These are phyloP conservation scores for Echium plantagineum DNA, from an alignment of 257 asterid genomes.

Conservation along the genomic window DNA sequence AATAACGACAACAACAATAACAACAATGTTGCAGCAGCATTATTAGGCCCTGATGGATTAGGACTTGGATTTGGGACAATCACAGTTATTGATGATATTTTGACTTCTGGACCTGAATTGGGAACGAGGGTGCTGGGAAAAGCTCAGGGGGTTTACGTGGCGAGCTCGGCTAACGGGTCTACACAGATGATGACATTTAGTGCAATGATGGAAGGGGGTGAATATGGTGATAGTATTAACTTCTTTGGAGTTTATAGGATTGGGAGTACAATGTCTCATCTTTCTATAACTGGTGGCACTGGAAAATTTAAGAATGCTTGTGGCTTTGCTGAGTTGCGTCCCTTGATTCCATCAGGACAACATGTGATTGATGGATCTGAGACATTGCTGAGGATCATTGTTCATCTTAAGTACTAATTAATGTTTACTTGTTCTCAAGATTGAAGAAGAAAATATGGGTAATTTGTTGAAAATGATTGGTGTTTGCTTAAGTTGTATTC, in stretches of 20 bases:
- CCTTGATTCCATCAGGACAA: constrained; percentile 41
- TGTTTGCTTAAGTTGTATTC: neutral
- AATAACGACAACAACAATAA: constrained; percentile 12
- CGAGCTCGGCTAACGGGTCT: constrained; percentile 40
- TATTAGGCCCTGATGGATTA: constrained; percentile 33
- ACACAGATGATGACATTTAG: constrained; percentile 47
- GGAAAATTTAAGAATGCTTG: constrained; percentile 44
- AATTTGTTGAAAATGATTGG: constrained; percentile 2
- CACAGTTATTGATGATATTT: constrained; percentile 37
- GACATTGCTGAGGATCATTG: constrained; percentile 31
- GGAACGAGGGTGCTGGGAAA: constrained; percentile 33
- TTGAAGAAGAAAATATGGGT: neutral
- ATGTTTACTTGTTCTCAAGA: neutral
- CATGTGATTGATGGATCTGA: constrained; percentile 39
- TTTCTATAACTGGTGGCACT: constrained; percentile 38
- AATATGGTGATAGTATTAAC: constrained; percentile 39
- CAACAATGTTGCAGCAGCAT: constrained; percentile 11
- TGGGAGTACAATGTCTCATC: constrained; percentile 35
- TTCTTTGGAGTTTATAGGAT: constrained; percentile 39
- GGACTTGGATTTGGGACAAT: constrained; percentile 47
- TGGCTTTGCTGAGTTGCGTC: constrained; percentile 37
- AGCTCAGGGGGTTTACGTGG: constrained; percentile 43
- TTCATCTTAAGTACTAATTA: constrained; percentile 34
- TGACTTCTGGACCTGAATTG: constrained; percentile 33
- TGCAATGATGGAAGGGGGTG: constrained; percentile 47